Evolutionary conservation across 192 early-diverging fungal genomes (phyloP).

Genomic region (Globomyces pollinis-pini): DNA sequence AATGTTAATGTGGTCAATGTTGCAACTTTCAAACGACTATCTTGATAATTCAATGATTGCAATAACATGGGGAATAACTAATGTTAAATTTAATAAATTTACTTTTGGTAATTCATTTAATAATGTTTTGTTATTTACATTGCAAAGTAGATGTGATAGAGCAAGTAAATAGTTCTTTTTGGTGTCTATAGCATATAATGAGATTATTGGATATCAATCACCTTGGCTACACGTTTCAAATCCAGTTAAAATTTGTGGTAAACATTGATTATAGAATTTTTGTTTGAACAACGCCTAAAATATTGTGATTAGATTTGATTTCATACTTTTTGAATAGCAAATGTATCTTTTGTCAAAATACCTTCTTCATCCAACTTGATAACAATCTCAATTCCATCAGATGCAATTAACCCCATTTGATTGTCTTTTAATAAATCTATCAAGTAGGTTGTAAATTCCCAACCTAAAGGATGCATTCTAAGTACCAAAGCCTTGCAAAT

Average conservation of each 20-base stretch:
- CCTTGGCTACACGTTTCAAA: no score
- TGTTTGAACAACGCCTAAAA: constrained; percentile 66
- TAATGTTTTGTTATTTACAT: constrained; percentile 77
- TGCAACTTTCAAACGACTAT: constrained; percentile 59
- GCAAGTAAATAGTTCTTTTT: constrained; percentile 72
- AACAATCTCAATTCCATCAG: constrained; percentile 65
- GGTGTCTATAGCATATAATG: no score
- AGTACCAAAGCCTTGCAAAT: constrained; percentile 60
- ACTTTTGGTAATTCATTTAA: constrained; percentile 68
- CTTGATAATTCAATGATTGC: constrained; percentile 57
- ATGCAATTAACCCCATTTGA: constrained; percentile 38
- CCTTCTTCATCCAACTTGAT: constrained; percentile 63
- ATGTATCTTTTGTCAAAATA: constrained; percentile 56
- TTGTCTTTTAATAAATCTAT: constrained; percentile 43
- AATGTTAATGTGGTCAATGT: constrained; percentile 71
- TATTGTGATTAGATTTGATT: neutral
- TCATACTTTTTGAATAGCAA: constrained; percentile 45
- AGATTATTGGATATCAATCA: constrained; percentile 23
- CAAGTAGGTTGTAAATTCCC: constrained; percentile 43
- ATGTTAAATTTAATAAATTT: constrained; percentile 16
- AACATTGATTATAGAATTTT: constrained; percentile 69
- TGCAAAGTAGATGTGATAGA: constrained; percentile 71
- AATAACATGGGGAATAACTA: constrained; percentile 75
- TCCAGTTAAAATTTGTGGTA: constrained; percentile 19
- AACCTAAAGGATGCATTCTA: constrained; percentile 41